Evolutionary conservation across 1,284 basidiomycete genomes (phyloP).

Genomic region (Irpex rosettiformis): DNA sequence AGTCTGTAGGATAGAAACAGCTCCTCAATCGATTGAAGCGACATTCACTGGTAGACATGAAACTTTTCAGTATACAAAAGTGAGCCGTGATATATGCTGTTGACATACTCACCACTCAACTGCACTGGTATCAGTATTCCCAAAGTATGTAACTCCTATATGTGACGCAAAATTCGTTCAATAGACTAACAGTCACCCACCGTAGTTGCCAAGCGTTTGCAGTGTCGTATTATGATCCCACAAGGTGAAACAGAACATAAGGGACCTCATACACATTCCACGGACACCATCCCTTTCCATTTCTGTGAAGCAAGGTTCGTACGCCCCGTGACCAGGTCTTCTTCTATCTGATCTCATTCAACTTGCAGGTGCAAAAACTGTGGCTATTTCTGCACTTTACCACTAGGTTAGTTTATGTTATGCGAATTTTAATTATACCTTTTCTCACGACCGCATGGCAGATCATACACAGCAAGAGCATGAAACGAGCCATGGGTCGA

Average conservation of each 20-base stretch:
- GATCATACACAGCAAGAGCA: conserved; percentile 59
- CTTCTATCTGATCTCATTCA: not conserved
- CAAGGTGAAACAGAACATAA: conserved; percentile 38
- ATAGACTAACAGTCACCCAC: no score
- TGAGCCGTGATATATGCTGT: conserved; percentile 12
- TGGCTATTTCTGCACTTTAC: conserved; percentile 56
- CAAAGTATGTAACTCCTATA: conserved; percentile 29
- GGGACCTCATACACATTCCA: conserved; percentile 47
- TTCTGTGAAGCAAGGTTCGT: conserved; percentile 45
- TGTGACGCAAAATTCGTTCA: no score
- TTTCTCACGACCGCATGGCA: conserved; percentile 19
- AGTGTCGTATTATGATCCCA: conserved; percentile 44
- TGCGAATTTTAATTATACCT: not conserved
- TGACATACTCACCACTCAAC: not conserved
- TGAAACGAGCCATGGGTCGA: conserved; percentile 61
- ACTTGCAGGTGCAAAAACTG: conserved; percentile 57
- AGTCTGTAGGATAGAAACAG: conserved; percentile 54
- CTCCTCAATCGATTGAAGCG: conserved; percentile 54
- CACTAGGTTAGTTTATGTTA: conserved; percentile 38
- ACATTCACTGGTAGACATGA: conserved; percentile 48
- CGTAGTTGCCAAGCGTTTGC: conserved; percentile 38
- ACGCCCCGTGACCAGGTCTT: not conserved
- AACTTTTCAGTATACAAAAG: conserved; percentile 48
- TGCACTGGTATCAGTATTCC: conserved; percentile 14
- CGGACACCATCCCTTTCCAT: conserved; percentile 30